Base-by-base conservation (phyloP, 2,329 filamentous ascomycete species). In the Penicillium oxalicum region DNA sequence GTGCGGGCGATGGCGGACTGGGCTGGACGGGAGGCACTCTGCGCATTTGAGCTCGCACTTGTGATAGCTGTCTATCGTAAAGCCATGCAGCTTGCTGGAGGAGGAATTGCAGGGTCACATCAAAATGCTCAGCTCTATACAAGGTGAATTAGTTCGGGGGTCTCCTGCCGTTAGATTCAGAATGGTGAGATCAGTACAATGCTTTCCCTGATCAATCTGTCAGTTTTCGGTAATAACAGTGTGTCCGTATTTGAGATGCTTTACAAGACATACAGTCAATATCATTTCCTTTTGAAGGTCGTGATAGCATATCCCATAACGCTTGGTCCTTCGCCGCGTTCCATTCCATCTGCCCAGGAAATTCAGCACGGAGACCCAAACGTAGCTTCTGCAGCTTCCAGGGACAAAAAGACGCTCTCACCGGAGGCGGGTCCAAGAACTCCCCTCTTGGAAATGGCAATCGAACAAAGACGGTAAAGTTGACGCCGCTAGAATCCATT, bases 1-100 rank as follows among this genome's bases (percentile, higher is more conserved):
- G 69, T 8, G 58, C 66, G 6, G 73, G 72, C n/a, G 70, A 72
- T 3, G 71, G 62, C 5, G 70, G 67, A 27, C 58, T 65, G 11
- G 72, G 72, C 27, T 72, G 68, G 4, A 50, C 34, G 7, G 67
- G 67, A 29, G 68, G 35, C 65, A 74, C 71, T 52, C 86, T 93
- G 53, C 87, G 83, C 75, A 97, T 89, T 71, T 96, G 90, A 18
- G 87, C 90, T 57, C 88, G 83, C 41, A 97, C 88, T 66, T 96
- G 89, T 0, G 88, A 87, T 27, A 94, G 80, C 71, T 97, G 89
- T 44, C 88, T 80, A 66, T 97, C 91, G 63, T 93, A 95, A 5
- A 97, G 80, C 80, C 90, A 95, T 68, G 89, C 90, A 54, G 90
- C 90, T 70, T 98, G 90, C 65, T 95, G 88, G 12, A 96, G 80